These are phyloP conservation scores for Picea glauca DNA, from an alignment of 75 land plant genomes.

Conservation along the genomic window DNA sequence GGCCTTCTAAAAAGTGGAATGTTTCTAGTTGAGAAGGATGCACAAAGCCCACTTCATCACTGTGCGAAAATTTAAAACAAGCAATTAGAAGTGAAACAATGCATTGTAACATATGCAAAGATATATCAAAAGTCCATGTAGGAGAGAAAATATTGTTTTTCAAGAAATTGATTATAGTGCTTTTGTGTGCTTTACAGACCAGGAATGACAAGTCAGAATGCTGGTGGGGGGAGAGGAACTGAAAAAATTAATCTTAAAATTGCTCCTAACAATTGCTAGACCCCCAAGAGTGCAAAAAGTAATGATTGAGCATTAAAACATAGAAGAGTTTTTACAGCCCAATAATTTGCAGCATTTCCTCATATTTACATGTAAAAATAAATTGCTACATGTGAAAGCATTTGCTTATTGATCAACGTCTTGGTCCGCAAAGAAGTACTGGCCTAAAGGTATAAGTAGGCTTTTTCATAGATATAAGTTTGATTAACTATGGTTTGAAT, in stretches of 20 bases:
- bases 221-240: neutral
- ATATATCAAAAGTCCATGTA: constrained; percentile 1
- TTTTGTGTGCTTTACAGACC: neutral
- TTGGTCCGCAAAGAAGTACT: neutral
- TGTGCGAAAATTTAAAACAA: constrained; percentile 11
- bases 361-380: neutral
- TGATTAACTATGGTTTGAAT: too few species aligned
- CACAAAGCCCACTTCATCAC: constrained; percentile 54
- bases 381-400: neutral
- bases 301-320: neutral
- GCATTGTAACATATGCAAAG: neutral
- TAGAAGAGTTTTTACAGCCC: neutral
- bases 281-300: neutral
- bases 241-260: neutral
- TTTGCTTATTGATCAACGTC: neutral
- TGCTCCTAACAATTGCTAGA: neutral
- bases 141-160: neutral
- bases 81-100: neutral
- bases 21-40: constrained; percentile 43
- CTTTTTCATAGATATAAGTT: too few species aligned
- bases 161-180: neutral
- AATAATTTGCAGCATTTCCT: neutral
- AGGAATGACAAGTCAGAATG: neutral
- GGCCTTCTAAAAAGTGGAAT: constrained; percentile 20
- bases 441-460: too few species aligned